A percentile compares a stretch with the other conserved stretches of the same genome.
These are phyloP conservation scores for Diaporthe nobilis DNA, from an alignment of 2,329 filamentous ascomycete species.

Conservation along the genomic window DNA sequence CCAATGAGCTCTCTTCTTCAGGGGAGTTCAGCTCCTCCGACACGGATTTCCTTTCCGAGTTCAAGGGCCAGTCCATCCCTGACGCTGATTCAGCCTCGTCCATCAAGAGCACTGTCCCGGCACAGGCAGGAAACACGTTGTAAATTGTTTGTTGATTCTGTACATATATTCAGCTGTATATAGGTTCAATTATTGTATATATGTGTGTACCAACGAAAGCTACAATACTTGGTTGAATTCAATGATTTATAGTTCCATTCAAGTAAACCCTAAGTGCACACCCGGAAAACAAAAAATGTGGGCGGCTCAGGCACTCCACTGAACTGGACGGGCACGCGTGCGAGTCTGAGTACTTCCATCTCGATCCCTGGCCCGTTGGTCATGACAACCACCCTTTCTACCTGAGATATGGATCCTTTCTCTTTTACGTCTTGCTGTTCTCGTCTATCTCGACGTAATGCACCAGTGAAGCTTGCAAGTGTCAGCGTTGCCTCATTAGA, in stretches of 20 bases:
- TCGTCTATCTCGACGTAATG: too few relatives aligned
- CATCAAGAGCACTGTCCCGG: background rate
- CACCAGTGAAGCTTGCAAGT: too few relatives aligned
- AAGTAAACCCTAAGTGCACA: fast-evolving
- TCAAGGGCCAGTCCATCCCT: background rate
- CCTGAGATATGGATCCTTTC: too few relatives aligned
- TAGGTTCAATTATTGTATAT: background rate
- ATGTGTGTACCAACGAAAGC: background rate
- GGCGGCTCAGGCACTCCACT: background rate
- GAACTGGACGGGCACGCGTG: background rate
- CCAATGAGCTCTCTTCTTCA: slow-evolving; percentile 9
- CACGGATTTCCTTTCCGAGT: background rate
- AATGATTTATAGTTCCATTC: background rate
- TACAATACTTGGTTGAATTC: background rate
- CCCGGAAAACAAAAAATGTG: background rate
- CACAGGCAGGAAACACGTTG: background rate
- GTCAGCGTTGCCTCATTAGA: too few relatives aligned
- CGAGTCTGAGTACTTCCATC: background rate
- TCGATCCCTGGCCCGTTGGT: background rate
- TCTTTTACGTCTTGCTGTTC: too few relatives aligned
- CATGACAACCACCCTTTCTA: background rate
- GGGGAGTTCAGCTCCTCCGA: background rate
- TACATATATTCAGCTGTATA: background rate
- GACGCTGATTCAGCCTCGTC: background rate
- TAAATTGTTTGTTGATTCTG: background rate